Evolutionary conservation across 2,329 filamentous ascomycete species (phyloP), one percentile per base, ranked within the genome.

Genomic region (Onygenales sp.): DNA sequence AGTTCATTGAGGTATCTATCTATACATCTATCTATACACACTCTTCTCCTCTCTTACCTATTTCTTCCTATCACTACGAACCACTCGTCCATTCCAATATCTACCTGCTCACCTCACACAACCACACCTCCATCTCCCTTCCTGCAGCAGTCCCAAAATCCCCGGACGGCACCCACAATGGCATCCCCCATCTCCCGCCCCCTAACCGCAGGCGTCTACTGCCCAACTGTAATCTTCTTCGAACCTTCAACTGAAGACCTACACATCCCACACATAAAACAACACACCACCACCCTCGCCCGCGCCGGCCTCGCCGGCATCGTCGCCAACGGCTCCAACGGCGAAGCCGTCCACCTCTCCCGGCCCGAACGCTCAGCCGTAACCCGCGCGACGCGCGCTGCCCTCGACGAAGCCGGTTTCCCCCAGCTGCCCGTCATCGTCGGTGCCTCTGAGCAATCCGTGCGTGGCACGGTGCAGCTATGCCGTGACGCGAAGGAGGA

Each of bases 321-420:
- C 46, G 85, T 86, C 48, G 87, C 85, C 9, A 87, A 90, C 67
- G 87, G 87, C 46, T 89, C 85, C 64, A 92, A 92, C 64, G 87
- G 87, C 62, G 88, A 93, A 73, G 87, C 88, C 7, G 86, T 90
- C 10, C 87, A 90, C 64, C 78, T 92, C 36, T 83, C 83, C 43
- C 84, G 84, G 61, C 74, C 78, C 27, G 87, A 92, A 71, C 81
- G 87, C 55, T 78, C 79, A 47, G 72, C 81, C 50, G 81, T 92
- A 61, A 90, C 85, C 6, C 73, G 74, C 50, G 82, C 84, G 36
- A 90, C 86, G 1, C 83, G 87, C 42, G 77, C 79, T 57, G 85
- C 86, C 11, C 76, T 91, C 44, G 80, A 88, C 64, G 75, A 77
- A 9, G 79, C 82, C 35, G 85, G 86, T 2, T 88, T 80, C 69